phyloP scores from a whole-genome alignment of 177 flowering plant species.

The Tripterygium wilfordii region DNA sequence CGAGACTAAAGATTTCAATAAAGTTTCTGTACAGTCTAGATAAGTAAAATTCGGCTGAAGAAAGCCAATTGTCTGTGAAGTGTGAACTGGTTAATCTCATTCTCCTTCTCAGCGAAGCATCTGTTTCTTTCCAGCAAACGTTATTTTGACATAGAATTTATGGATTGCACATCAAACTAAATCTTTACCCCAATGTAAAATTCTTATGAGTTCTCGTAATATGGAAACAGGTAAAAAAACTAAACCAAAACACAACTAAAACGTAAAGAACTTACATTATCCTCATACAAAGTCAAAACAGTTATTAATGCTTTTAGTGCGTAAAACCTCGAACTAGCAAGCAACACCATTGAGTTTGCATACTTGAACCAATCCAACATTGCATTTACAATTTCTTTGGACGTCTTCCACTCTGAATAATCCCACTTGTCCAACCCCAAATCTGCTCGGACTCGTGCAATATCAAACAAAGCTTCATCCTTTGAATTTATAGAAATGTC shows the following conservation, averaged over 20 bases:
- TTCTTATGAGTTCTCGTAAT: too few relatives aligned
- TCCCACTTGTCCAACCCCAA: slow-evolving; percentile 75
- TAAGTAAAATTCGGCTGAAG: too few relatives aligned
- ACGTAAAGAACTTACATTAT: slow-evolving; percentile 42
- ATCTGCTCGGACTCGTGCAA: slow-evolving; percentile 34
- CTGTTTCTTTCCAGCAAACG: too few relatives aligned
- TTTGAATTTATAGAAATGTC: slow-evolving; percentile 24
- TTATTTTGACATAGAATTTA: too few relatives aligned
- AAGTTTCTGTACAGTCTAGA: too few relatives aligned
- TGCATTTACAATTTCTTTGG: slow-evolving; percentile 49
- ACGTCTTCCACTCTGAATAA: slow-evolving; percentile 65
- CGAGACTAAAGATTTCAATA: too few relatives aligned
- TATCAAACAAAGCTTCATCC: slow-evolving; percentile 42
- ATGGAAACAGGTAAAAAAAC: too few relatives aligned
- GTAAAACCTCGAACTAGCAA: slow-evolving; percentile 52
- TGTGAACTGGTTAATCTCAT: too few relatives aligned
- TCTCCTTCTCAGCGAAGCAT: too few relatives aligned
- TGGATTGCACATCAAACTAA: slow-evolving; percentile 3
- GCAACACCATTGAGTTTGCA: slow-evolving; percentile 48
- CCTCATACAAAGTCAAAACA: slow-evolving; percentile 33
- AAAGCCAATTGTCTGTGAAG: too few relatives aligned
- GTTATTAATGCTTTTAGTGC: slow-evolving; percentile 53
- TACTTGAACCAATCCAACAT: slow-evolving; percentile 52
- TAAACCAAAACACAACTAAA: slow-evolving; percentile 1
- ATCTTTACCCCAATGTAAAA: too few relatives aligned